Evolutionary conservation across 2,329 filamentous ascomycete genomes (phyloP).

Genomic region (Alternaria longipes): DNA sequence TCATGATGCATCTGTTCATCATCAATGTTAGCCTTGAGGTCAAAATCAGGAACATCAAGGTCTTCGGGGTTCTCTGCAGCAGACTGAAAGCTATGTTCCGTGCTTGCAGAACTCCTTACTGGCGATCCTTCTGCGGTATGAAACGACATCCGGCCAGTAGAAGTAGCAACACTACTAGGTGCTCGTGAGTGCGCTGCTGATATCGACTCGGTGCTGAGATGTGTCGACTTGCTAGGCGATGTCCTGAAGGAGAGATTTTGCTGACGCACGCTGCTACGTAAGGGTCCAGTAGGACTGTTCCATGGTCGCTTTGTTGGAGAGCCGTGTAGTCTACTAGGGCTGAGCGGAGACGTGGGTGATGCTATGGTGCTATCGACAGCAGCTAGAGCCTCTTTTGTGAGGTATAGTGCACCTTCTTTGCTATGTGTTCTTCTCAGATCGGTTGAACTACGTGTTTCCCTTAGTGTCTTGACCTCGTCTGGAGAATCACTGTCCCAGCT

Average conservation of each 20-base stretch:
- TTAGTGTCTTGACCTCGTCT: slow-evolving; percentile 26
- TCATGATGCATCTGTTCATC: slow-evolving; percentile 19
- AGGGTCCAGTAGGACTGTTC: slow-evolving; percentile 29
- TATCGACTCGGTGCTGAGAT: slow-evolving; percentile 4
- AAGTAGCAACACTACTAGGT: slow-evolving; percentile 31
- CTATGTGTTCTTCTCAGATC: slow-evolving; percentile 24
- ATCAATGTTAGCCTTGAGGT: slow-evolving; percentile 28
- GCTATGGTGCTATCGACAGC: slow-evolving; percentile 33
- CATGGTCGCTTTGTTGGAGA: slow-evolving; percentile 28
- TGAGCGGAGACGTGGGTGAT: slow-evolving; percentile 16
- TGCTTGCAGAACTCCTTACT: slow-evolving; percentile 40
- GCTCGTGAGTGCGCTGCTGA: slow-evolving; percentile 16
- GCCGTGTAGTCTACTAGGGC: slow-evolving; percentile 24
- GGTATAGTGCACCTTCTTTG: slow-evolving; percentile 28
- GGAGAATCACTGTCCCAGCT: slow-evolving; percentile 22
- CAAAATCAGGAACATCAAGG: slow-evolving; percentile 4
- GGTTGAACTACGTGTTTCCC: slow-evolving; percentile 27
- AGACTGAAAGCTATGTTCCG: slow-evolving; percentile 32
- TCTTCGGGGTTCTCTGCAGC: slow-evolving; percentile 23
- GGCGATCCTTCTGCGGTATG: slow-evolving; percentile 37
- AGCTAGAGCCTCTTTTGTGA: slow-evolving; percentile 42
- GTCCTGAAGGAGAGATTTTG: slow-evolving; percentile 23
- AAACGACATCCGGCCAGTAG: slow-evolving; percentile 30
- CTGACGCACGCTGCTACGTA: slow-evolving; percentile 19
- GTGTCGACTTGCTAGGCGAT: slow-evolving; percentile 27